Evolutionary conservation across 2,329 filamentous ascomycete species (phyloP), one percentile per base, ranked within the genome.

Genomic region (Volutella citrinella): DNA sequence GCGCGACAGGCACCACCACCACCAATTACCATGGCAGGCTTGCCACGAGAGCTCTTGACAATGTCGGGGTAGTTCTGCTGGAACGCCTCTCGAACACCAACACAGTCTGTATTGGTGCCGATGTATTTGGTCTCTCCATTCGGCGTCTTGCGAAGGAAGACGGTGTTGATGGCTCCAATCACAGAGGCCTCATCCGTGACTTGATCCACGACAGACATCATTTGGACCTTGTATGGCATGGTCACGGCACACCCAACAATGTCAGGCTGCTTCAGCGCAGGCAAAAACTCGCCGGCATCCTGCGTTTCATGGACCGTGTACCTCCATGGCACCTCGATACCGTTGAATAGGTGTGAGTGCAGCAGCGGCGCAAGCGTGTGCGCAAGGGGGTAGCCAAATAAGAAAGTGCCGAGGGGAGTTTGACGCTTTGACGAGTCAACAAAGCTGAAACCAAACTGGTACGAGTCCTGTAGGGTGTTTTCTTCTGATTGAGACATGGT

Each of bases 211-310:
- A 36, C 37, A 13, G 35, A 27, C 19, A 40, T 36, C 25, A 25
- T 36, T 5, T 32, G n/a, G 22, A 36, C 20, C 21, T 40, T 40
- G 29, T 40, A 32, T 12, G 37, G 37, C 37, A 40, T 36, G 10
- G 32, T 36, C 17, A 40, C 37, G n/a, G 37, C 37, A 10, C 32
- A 16, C 7, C 37, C 37, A 4, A 36, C 17, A 26, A 28, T 36
- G 15, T 40, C 32, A 15, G 32, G 28, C 1, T 28, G 24, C 5
- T 18, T 36, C 17, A 40, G 37, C 18, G 32, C 36, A 5, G 37
- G 37, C 18, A 40, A 7, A n/a, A 40, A 40, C 18, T 36, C 37
- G 16, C 23, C n/a, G 25, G 29, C 32, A 21, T 40, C 37, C 9
- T 14, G 26, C 9, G 37, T 36, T 12, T 40, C 37, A 13, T 36